A percentile compares a stretch with the other conserved stretches of the same genome.
These are phyloP conservation scores for Corynespora cassiicola DNA, from an alignment of 2,329 filamentous ascomycete genomes.

Conservation along the genomic window DNA sequence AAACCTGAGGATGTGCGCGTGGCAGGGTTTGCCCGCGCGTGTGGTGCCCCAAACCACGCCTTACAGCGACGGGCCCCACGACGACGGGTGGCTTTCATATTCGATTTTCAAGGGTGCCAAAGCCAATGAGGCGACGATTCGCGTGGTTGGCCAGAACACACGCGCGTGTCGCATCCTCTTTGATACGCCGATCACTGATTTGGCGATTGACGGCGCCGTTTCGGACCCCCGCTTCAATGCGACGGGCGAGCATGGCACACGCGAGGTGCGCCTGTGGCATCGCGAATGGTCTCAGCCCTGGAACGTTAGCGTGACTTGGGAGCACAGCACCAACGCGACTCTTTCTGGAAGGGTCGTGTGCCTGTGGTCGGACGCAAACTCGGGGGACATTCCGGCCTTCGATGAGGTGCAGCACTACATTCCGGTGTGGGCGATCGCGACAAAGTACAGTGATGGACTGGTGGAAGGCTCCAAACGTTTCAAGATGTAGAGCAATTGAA, in stretches of 20 bases:
- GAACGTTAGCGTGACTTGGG: constrained; percentile 76
- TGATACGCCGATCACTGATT: constrained; percentile 68
- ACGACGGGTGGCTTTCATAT: constrained; percentile 67
- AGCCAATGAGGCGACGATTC: constrained; percentile 65
- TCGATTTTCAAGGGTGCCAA: constrained; percentile 59
- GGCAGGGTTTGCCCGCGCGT: constrained; percentile 71
- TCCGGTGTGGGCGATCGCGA: constrained; percentile 80
- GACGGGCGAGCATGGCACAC: constrained; percentile 67
- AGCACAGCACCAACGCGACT: constrained; percentile 39
- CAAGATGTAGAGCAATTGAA: constrained; percentile 32
- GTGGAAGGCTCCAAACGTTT: constrained; percentile 81
- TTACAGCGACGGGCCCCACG: constrained; percentile 31
- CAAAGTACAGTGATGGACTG: constrained; percentile 78
- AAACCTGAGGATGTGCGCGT: constrained; percentile 72
- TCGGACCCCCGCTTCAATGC: constrained; percentile 71
- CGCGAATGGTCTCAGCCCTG: constrained; percentile 79
- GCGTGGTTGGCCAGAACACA: constrained; percentile 75
- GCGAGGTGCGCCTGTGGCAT: constrained; percentile 79
- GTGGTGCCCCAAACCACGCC: constrained; percentile 57
- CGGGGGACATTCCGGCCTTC: constrained; percentile 78
- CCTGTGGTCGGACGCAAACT: constrained; percentile 87
- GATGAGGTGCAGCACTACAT: constrained; percentile 79
- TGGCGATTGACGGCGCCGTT: constrained; percentile 68
- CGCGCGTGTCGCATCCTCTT: constrained; percentile 79
- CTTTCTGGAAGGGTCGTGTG: constrained; percentile 72